Percentiles rank a stretch among this genome's conserved stretches.
Conservation (phyloP, 2,329 filamentous ascomycete genomes). For the Ascochyta rabiei region DNA sequence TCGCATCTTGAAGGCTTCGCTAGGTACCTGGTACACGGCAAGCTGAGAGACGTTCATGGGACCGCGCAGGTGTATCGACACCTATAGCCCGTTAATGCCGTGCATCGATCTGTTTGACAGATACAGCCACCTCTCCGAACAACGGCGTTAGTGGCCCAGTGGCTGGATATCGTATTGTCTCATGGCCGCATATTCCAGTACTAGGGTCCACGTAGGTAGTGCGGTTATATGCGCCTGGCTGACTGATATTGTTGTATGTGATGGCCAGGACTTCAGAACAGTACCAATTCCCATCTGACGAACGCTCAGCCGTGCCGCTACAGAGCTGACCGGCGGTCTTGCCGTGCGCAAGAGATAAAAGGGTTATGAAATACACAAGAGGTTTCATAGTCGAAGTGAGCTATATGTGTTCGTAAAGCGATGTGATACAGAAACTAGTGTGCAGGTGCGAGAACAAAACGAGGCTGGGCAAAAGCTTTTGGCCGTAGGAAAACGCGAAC, state of each 20-base stretch:
- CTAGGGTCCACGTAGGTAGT: constrained; percentile 65
- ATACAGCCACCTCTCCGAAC: constrained; percentile 66
- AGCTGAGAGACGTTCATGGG: constrained; percentile 70
- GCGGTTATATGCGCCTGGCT: constrained; percentile 67
- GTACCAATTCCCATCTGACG: constrained; percentile 66
- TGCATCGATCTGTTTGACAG: not conserved
- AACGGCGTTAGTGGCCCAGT: constrained; percentile 69
- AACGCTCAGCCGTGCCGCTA: constrained; percentile 35
- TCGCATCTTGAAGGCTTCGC: constrained; percentile 20
- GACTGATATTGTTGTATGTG: constrained; percentile 68
- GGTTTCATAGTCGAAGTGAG: constrained; percentile 29
- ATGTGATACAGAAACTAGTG: constrained; percentile 3
- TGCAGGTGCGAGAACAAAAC: not conserved
- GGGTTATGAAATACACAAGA: constrained; percentile 20
- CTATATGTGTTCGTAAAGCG: constrained; percentile 7
- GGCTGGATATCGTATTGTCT: constrained; percentile 62
- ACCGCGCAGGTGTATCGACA: constrained; percentile 75
- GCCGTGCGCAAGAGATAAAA: constrained; percentile 23
- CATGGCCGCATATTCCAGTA: constrained; percentile 62
- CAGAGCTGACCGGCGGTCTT: constrained; percentile 44
- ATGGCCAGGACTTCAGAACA: constrained; percentile 70
- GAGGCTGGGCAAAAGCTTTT: not conserved
- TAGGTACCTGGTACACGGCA: constrained; percentile 67
- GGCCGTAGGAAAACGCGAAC: not conserved
- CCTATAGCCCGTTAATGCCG: constrained; percentile 52